phyloP scores from a whole-genome alignment of 352 stramenopile species.

The Aphanomyces astaci region DNA sequence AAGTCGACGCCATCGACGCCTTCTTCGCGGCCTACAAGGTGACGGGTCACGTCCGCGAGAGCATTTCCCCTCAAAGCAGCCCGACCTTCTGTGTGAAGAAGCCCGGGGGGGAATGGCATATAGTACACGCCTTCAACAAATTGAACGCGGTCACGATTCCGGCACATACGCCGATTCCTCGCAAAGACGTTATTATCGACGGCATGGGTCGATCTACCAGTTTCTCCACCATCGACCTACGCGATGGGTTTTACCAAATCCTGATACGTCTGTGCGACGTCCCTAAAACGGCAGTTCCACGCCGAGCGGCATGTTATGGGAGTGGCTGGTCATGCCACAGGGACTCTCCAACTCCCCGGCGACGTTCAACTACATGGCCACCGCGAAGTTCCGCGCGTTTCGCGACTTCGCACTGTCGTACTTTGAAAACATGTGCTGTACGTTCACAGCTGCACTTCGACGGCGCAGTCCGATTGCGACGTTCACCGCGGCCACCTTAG shows the following conservation, averaged over 20 bases:
- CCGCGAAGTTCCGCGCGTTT: conserved; percentile 22
- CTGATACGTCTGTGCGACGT: conserved; percentile 21
- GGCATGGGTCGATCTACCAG: conserved; percentile 28
- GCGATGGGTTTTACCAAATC: conserved; percentile 31
- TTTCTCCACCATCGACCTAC: conserved; percentile 30
- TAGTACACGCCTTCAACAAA: conserved; percentile 34
- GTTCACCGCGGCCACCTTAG: conserved; percentile 26
- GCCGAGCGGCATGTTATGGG: conserved; percentile 27
- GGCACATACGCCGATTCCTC: conserved; percentile 30
- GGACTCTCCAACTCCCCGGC: conserved; percentile 28
- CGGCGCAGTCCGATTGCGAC: background rate
- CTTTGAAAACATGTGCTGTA: conserved; percentile 32
- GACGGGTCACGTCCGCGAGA: conserved; percentile 22
- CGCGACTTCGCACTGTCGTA: conserved; percentile 27
- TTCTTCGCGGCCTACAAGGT: conserved; percentile 11
- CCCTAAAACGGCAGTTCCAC: conserved; percentile 27
- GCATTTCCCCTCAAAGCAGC: conserved; percentile 24
- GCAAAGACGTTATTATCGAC: conserved; percentile 27
- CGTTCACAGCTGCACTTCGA: conserved; percentile 22
- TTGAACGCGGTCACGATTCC: conserved; percentile 30
- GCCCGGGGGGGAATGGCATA: conserved; percentile 25
- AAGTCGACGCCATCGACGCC: conserved; percentile 20
- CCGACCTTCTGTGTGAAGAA: conserved; percentile 31
- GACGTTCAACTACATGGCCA: conserved; percentile 35
- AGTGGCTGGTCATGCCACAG: conserved; percentile 31